Conservation (phyloP, 345 rosid species). For the Carallia brachiata region DNA sequence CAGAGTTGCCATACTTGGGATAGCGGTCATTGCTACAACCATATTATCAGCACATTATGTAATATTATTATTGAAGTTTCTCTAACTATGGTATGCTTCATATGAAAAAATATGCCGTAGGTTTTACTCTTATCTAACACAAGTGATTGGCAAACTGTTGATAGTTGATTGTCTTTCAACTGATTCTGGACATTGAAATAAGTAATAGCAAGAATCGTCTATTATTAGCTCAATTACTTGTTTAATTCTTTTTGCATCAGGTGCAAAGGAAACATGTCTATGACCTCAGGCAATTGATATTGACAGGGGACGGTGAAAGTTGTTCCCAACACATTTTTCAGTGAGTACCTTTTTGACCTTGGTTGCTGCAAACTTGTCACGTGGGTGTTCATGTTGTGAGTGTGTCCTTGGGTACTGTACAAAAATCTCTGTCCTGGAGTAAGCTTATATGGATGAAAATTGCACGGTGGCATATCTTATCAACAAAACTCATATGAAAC, state of each 20-base stretch:
- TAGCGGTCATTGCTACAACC: not conserved
- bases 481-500: too few relatives aligned
- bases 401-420: not conserved
- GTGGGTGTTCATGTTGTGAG: too few relatives aligned
- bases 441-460: too few relatives aligned
- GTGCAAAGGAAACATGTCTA: slow-evolving; percentile 98
- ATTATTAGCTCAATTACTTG: slow-evolving; percentile 5
- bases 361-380: not conserved
- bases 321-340: slow-evolving; percentile 78
- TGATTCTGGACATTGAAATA: not conserved
- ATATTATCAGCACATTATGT: not conserved
- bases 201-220: not conserved
- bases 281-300: slow-evolving; percentile 74
- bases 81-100: not conserved
- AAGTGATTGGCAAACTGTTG: not conserved
- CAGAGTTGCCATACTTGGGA: slow-evolving; percentile 4
- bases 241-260: slow-evolving; percentile 34
- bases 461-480: too few relatives aligned
- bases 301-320: slow-evolving; percentile 80
- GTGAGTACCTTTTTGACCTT: slow-evolving; percentile 41
- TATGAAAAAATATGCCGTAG: not conserved
- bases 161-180: too few relatives aligned
- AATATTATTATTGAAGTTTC: not conserved
- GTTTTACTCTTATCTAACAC: not conserved
- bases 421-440: too few relatives aligned